These are phyloP conservation scores for Aphanomyces cochlioides DNA, from an alignment of 352 stramenopile species.

Conservation along the genomic window DNA sequence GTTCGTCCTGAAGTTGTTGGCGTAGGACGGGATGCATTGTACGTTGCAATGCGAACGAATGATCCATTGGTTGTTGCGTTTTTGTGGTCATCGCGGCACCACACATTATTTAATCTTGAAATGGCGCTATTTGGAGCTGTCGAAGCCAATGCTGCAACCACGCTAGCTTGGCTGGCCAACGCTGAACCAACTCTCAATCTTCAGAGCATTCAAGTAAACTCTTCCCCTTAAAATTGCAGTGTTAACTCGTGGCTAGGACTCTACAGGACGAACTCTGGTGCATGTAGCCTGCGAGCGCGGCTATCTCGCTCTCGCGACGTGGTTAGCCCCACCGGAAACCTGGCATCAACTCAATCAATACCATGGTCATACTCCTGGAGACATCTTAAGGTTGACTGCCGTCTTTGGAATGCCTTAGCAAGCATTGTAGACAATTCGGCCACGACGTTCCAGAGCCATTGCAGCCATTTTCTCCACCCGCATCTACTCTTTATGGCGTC, in stretches of 20 bases:
- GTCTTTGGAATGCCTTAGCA: too few relatives aligned
- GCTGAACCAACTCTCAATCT: background rate
- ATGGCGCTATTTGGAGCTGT: background rate
- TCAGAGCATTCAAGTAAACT: background rate
- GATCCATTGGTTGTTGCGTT: background rate
- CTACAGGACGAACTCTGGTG: background rate
- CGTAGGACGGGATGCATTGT: constrained; percentile 10
- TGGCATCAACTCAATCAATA: background rate
- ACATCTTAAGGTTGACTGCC: too few relatives aligned
- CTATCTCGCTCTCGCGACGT: constrained; percentile 1
- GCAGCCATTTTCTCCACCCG: too few relatives aligned
- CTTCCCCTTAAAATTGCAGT: too few relatives aligned
- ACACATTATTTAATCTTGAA: background rate
- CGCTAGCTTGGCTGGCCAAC: background rate
- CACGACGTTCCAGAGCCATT: too few relatives aligned
- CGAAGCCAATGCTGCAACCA: background rate
- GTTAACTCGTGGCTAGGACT: too few relatives aligned
- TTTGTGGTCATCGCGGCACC: background rate
- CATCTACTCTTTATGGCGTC: too few relatives aligned
- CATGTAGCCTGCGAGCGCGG: constrained; percentile 8
- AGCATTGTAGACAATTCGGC: too few relatives aligned
- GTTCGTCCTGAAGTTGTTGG: background rate
- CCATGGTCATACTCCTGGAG: too few relatives aligned
- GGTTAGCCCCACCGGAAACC: background rate
- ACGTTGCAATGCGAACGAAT: background rate